These are phyloP conservation scores for Paradendryphiella salina DNA, from an alignment of 2,329 filamentous ascomycete genomes.

Conservation along the genomic window DNA sequence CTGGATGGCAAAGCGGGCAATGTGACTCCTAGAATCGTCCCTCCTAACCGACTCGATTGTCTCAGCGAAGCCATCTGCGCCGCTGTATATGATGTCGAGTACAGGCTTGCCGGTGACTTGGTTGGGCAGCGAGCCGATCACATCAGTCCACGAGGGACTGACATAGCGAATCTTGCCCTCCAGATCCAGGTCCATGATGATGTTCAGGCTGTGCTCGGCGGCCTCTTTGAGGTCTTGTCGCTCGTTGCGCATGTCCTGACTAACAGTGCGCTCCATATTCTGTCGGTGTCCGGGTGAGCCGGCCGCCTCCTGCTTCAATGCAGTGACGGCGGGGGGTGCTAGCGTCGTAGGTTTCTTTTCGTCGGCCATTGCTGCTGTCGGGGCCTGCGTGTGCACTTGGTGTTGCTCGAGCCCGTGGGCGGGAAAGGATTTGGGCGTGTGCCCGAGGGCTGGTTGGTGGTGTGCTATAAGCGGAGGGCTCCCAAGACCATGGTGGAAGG, in stretches of 20 bases:
- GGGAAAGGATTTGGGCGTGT: constrained; percentile 21
- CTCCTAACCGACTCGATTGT: constrained; percentile 81
- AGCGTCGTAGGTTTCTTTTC: constrained; percentile 40
- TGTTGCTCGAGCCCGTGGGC: constrained; percentile 15
- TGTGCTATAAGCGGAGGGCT: constrained; percentile 36
- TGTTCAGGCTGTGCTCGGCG: constrained; percentile 93
- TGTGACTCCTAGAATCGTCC: constrained; percentile 90
- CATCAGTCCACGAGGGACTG: constrained; percentile 92
- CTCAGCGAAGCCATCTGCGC: constrained; percentile 78
- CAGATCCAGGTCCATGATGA: constrained; percentile 90
- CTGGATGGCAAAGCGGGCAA: constrained; percentile 54
- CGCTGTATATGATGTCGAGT: constrained; percentile 77
- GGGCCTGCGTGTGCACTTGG: constrained; percentile 16
- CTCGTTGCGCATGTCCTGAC: constrained; percentile 89
- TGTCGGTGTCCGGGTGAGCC: constrained; percentile 31
- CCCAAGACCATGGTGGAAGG: constrained; percentile 41
- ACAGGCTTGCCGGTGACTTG: constrained; percentile 76
- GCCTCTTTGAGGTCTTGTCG: constrained; percentile 92
- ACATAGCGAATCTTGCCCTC: constrained; percentile 93
- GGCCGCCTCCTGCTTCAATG: constrained; percentile 49
- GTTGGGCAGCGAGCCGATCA: constrained; percentile 78
- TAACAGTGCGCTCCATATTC: constrained; percentile 68
- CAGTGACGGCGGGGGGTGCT: constrained; percentile 50
- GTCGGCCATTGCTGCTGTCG: constrained; percentile 28
- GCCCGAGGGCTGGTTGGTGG: constrained; percentile 36